A percentile compares a stretch with the other conserved stretches of the same genome.
Conservation (phyloP, 305 asterid genomes). For the Plantago coronopus region DNA sequence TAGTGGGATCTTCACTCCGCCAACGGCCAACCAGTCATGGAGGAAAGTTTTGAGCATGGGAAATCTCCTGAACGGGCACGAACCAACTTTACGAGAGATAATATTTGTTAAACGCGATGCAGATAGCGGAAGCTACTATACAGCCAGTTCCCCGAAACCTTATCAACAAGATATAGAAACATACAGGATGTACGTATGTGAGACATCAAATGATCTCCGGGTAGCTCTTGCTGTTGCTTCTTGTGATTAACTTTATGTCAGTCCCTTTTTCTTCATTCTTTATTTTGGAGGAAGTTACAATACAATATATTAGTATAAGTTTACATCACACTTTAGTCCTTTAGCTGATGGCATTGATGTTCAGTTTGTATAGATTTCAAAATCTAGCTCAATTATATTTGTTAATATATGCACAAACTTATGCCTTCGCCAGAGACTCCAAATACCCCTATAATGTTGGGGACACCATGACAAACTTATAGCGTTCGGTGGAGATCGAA, state of each 20-base stretch:
- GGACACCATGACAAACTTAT: too few species aligned
- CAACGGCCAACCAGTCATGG: conserved; percentile 91
- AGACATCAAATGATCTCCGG: conserved; percentile 79
- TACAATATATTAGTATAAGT: too few species aligned
- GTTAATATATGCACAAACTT: too few species aligned
- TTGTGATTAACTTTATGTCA: conserved; percentile 43
- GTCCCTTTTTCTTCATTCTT: neutral
- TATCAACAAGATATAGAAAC: conserved; percentile 65
- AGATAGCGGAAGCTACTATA: conserved; percentile 60
- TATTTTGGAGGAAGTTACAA: too few species aligned
- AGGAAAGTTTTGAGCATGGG: conserved; percentile 93
- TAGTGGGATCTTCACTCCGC: conserved; percentile 66
- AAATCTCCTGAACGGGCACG: conserved; percentile 87
- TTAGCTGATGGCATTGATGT: too few species aligned
- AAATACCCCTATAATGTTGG: too few species aligned
- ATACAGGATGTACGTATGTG: conserved; percentile 75
- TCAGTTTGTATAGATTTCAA: too few species aligned
- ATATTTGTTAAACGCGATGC: conserved; percentile 63
- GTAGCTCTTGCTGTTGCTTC: conserved; percentile 92
- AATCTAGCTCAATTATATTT: too few species aligned
- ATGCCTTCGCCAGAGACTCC: too few species aligned
- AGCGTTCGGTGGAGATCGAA: too few species aligned
- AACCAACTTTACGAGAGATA: conserved; percentile 75
- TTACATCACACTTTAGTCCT: too few species aligned
- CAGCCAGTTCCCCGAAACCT: conserved; percentile 38